Evolutionary conservation across 495 filamentous ascomycete species (phyloP).

Genomic region (Penicillium crystallinum): DNA sequence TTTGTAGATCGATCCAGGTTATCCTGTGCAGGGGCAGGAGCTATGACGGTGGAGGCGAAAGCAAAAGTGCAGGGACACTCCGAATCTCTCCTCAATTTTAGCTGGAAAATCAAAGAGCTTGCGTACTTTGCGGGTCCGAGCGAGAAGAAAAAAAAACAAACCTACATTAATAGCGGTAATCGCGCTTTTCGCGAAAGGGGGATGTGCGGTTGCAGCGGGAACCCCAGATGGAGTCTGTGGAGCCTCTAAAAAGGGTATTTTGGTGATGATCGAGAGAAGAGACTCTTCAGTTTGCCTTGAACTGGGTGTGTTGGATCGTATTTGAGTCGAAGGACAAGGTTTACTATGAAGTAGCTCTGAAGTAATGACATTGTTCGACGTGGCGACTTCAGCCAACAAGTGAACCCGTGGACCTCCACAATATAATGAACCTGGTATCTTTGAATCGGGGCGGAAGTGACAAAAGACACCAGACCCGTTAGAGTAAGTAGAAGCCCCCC

Average conservation of each 20-base stretch:
- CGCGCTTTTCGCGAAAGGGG: conserved; percentile 39
- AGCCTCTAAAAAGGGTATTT: conserved; percentile 9
- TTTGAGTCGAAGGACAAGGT: no score
- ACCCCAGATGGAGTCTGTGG: conserved; percentile 28
- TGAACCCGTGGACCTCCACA: background rate
- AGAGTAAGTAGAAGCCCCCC: background rate
- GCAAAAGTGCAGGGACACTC: background rate
- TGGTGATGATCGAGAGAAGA: conserved; percentile 10
- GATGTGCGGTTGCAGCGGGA: conserved; percentile 37
- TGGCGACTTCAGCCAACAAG: background rate
- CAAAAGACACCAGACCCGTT: conserved; percentile 9
- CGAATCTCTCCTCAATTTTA: background rate
- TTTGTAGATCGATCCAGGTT: conserved; percentile 5
- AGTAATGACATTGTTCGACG: background rate
- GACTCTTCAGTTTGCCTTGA: background rate
- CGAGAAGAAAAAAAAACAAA: background rate
- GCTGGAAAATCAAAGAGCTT: background rate
- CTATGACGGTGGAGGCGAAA: conserved; percentile 2
- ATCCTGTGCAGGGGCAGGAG: background rate
- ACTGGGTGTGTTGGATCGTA: no score
- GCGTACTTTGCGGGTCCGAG: background rate
- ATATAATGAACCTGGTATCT: background rate
- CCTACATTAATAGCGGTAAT: conserved; percentile 30
- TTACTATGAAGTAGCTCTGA: no score
- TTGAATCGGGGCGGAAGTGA: conserved; percentile 8